Percentiles rank a stretch among this genome's conserved stretches.
phyloP scores from a whole-genome alignment of 257 asterid genomes.

The Solanum pimpinellifolium region DNA sequence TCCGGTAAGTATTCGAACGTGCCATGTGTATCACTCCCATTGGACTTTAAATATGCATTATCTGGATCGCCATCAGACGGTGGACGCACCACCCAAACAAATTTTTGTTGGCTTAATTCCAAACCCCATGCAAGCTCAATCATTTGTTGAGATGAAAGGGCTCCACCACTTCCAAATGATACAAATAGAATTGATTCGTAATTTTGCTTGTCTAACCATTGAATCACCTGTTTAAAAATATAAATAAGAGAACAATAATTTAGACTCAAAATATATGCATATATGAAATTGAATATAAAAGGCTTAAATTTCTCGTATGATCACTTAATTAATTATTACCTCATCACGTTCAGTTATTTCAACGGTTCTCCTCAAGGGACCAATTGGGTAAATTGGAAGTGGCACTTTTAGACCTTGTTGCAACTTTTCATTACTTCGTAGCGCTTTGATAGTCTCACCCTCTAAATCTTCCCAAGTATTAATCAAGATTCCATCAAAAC shows the following conservation, averaged over 20 bases:
- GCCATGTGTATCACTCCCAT: neutral
- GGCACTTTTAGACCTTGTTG: neutral
- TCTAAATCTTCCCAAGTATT: conserved; percentile 17
- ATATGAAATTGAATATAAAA: neutral
- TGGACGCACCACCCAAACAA: neutral
- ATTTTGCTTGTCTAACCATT: neutral
- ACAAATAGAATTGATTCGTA: neutral
- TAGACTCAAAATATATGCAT: neutral
- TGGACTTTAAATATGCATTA: neutral
- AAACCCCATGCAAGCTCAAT: conserved; percentile 6
- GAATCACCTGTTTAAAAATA: neutral
- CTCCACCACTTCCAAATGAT: conserved; percentile 6
- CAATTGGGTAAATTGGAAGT: conserved; percentile 8
- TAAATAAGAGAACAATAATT: too few species aligned
- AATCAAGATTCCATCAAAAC: neutral
- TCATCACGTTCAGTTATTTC: neutral
- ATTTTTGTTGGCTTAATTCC: neutral
- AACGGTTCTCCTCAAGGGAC: conserved; percentile 1
- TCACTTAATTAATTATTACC: neutral
- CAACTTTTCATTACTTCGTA: neutral
- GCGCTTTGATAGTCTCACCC: neutral
- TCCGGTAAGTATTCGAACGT: neutral
- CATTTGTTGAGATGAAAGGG: neutral
- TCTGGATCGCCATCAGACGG: neutral
- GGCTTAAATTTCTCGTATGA: too few species aligned